Base-by-base conservation (phyloP, 257 asterid genomes). In the Fraxinus pennsylvanica region DNA sequence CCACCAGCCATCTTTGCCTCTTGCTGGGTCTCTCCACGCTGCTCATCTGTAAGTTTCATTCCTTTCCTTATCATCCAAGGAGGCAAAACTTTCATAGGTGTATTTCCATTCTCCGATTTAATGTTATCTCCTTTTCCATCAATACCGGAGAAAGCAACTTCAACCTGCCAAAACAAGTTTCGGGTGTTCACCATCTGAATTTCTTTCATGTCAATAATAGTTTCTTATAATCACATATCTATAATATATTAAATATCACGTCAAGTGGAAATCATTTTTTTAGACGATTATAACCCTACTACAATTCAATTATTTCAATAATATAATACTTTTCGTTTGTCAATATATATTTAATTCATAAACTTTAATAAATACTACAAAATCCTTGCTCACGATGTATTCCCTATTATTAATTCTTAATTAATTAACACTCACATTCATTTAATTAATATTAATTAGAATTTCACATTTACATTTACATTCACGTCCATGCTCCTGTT, bases 31-130 rank as follows among this genome's bases (percentile, higher is more conserved):
- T 89, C 93, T 73, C 99, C 99, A 6, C 92, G 97, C 79, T 93
- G 99, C 92, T 93, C 99, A 78, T 82, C 88, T 14, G 97, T 88
- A 78, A 92, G 96, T 75, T 84, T 90, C 99, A 96, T 96, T 74
- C 98, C 98, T 82, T 89, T 85, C 87, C 71, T 92, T 74, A 96
- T 90, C 99, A 96, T 93, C 99, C 98, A 96, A 27, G 98, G 97
- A 78, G 99, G 99, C 86, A 93, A 88, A 43, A 91, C 92, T 87
- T 96, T 93, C 89, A 76, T 85, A 30, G 92, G 93, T 47, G 89
- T 43, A 79, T 57, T 86, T 47, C 85, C 52, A 82, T 82, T 84
- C 80, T 85, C 87, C 45, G 88, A 70, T 82, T 90, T 90, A 75
- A 86, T 88, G 73, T 85, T 84, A 9, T 84, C 90, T 78, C 92